Evolutionary conservation across 129 eudicot genomes (phyloP).

Genomic region (Flaveria trinervia): DNA sequence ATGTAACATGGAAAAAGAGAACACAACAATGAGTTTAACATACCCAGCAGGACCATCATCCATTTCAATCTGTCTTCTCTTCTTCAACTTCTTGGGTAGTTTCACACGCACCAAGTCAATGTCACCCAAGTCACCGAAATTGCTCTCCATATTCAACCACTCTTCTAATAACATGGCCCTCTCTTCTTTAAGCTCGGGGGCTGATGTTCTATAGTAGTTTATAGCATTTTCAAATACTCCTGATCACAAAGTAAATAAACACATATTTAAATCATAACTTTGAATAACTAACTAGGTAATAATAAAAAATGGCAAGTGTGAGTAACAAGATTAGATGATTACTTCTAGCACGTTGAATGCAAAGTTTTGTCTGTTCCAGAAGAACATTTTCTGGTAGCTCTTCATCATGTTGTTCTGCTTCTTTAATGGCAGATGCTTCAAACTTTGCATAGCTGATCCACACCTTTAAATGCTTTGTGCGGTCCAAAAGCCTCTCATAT

Average conservation of each 20-base stretch:
- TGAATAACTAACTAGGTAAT: not conserved
- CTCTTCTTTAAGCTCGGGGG: constrained; percentile 81
- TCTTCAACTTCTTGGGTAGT: constrained; percentile 85
- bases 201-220: constrained; percentile 63
- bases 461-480: constrained; percentile 87
- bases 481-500: constrained; percentile 84
- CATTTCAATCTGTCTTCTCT: constrained; percentile 63
- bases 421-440: constrained; percentile 86
- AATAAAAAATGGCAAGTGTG: not conserved
- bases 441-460: constrained; percentile 94
- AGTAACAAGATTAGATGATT: constrained; percentile 28
- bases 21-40: not conserved
- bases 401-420: constrained; percentile 41
- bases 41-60: constrained; percentile 95
- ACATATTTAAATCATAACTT: not conserved
- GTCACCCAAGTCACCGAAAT: constrained; percentile 77
- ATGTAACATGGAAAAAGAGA: not conserved
- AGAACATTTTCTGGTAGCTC: constrained; percentile 47
- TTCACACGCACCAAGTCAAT: constrained; percentile 56
- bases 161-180: constrained; percentile 89
- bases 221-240: constrained; percentile 85
- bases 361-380: constrained; percentile 41
- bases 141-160: constrained; percentile 67
- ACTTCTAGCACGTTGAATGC: constrained; percentile 85
- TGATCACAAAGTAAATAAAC: constrained; percentile 26